phyloP scores from a whole-genome alignment of 257 asterid genomes.

The Ocimum tenuiflorum region DNA sequence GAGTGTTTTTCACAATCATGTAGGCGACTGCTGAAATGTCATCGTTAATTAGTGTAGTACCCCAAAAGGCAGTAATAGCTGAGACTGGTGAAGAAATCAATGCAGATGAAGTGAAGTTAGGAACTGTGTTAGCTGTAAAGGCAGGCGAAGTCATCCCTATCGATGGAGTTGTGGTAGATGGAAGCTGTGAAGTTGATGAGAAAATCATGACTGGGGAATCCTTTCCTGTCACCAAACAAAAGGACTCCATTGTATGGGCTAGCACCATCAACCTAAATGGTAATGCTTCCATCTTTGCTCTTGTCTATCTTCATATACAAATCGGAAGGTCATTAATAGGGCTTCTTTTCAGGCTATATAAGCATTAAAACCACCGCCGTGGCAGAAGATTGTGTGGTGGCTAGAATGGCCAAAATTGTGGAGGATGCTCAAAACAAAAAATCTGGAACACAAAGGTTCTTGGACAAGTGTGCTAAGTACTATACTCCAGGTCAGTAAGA shows the following conservation, averaged over 20 bases:
- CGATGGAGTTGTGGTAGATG: conserved; percentile 72
- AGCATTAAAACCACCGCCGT: conserved; percentile 50
- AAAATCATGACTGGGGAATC: conserved; percentile 80
- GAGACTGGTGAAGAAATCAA: conserved; percentile 63
- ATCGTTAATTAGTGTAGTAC: conserved; percentile 61
- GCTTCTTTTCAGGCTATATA: conserved; percentile 44
- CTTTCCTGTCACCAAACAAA: conserved; percentile 68
- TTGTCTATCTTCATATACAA: not conserved
- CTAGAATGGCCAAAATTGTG: conserved; percentile 77
- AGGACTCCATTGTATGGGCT: conserved; percentile 70
- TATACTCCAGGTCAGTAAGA: conserved; percentile 68
- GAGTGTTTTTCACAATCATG: not conserved
- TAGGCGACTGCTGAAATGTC: conserved; percentile 64
- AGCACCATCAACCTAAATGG: conserved; percentile 83
- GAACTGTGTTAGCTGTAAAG: conserved; percentile 63
- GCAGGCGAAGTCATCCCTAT: conserved; percentile 74
- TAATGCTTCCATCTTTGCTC: conserved; percentile 9
- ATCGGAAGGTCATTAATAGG: too few relatives aligned
- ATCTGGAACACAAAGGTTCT: conserved; percentile 57
- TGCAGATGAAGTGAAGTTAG: conserved; percentile 58
- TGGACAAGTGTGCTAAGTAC: conserved; percentile 80
- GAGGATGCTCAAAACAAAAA: conserved; percentile 86
- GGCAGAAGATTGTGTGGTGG: conserved; percentile 73
- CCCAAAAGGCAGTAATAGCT: conserved; percentile 67
- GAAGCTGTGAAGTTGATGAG: conserved; percentile 81